Percentiles rank a stretch among this genome's conserved stretches.
Conservation (phyloP, 805 yeast genomes). For the Ogataea pini region DNA sequence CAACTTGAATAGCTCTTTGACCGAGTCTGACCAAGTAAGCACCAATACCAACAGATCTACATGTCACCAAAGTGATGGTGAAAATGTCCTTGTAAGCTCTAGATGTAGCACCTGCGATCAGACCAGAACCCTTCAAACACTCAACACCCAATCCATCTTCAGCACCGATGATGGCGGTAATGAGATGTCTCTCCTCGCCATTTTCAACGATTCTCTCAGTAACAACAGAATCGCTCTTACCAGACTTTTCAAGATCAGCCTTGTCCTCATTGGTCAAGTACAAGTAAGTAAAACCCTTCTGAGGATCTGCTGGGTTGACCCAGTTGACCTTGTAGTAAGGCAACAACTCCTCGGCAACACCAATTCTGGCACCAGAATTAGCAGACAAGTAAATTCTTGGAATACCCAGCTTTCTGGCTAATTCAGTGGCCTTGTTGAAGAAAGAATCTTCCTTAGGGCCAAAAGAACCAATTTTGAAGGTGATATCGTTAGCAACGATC, state of each 20-base stretch:
- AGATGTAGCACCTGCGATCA: conserved; percentile 98
- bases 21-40: conserved; percentile 98
- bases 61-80: conserved; percentile 97
- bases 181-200: conserved; percentile 80
- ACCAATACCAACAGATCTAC: conserved; percentile 99
- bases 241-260: conserved; percentile 54
- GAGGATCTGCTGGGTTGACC: conserved; percentile 74
- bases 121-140: conserved; percentile 96
- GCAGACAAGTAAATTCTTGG: conserved; percentile 97
- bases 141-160: conserved; percentile 99
- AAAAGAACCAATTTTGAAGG: conserved; percentile 97
- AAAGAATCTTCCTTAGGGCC: conserved; percentile 95
- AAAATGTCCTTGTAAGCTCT: conserved; percentile 97
- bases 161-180: conserved; percentile 85
- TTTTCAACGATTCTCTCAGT: conserved; percentile 81
- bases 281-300: conserved; percentile 87
- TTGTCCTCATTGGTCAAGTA: conserved; percentile 74
- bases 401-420: conserved; percentile 86
- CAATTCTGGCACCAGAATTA: conserved; percentile 98
- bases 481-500: conserved; percentile 94
- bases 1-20: conserved; percentile 97
- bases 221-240: conserved; percentile 60
- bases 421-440: conserved; percentile 89
- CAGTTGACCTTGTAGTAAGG: conserved; percentile 90
- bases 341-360: conserved; percentile 94